Conservation (phyloP, 176 grass and related monocot species). For the Aegilops umbellulata region DNA sequence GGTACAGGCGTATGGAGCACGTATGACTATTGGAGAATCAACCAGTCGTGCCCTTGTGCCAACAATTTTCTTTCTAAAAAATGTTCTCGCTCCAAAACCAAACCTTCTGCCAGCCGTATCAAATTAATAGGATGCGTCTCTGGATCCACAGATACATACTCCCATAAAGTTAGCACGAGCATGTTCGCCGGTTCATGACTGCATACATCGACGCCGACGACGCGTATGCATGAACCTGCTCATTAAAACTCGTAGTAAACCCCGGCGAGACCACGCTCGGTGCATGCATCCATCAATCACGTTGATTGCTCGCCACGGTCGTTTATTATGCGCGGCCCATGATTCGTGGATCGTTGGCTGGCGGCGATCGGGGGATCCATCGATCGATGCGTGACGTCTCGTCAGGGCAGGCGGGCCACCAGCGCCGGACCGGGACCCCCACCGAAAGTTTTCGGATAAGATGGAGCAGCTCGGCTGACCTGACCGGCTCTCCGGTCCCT, state of each 20-base stretch:
- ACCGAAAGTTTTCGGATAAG: conserved; percentile 43
- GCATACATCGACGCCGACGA: neutral
- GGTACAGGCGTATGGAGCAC: neutral
- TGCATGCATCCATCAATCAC: conserved; percentile 3
- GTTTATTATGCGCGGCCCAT: neutral
- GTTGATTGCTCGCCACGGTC: neutral
- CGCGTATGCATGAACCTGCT: conserved; percentile 1
- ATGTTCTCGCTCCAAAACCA: neutral
- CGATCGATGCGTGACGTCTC: neutral
- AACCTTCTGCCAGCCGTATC: neutral
- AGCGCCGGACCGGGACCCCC: neutral
- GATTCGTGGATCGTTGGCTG: neutral
- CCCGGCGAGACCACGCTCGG: neutral
- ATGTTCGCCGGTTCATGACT: neutral
- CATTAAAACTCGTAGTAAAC: neutral
- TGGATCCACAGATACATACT: neutral
- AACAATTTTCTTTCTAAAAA: neutral
- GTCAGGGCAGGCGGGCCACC: neutral
- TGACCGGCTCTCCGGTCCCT: neutral
- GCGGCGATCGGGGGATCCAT: neutral
- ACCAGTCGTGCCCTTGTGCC: neutral
- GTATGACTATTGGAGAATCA: neutral
- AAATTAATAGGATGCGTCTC: neutral
- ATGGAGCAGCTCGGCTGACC: neutral
- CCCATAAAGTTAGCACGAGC: neutral